A percentile compares a stretch with the other conserved stretches of the same genome.
phyloP scores from a whole-genome alignment of 305 asterid species.

The Lippia alba region DNA sequence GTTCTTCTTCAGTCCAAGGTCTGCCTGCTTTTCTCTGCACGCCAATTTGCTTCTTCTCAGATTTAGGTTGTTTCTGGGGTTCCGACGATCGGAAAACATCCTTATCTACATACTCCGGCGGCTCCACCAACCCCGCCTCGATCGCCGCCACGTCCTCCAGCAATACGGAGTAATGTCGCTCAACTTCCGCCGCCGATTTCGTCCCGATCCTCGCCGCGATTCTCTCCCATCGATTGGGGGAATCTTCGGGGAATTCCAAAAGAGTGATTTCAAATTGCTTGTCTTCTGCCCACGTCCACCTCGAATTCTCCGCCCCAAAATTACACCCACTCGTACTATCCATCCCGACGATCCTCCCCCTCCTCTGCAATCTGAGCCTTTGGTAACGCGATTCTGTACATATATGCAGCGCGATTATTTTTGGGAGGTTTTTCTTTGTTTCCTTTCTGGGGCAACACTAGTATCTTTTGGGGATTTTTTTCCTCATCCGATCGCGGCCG shows the following conservation, averaged over 20 bases:
- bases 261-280: slow-evolving; percentile 46
- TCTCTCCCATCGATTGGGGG: slow-evolving; percentile 45
- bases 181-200: slow-evolving; percentile 49
- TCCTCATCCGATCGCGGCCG: slow-evolving; percentile 25
- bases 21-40: slow-evolving; percentile 46
- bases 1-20: slow-evolving; percentile 62
- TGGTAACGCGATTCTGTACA: slow-evolving; percentile 19
- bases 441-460: not conserved
- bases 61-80: slow-evolving; percentile 29
- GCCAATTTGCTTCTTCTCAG: slow-evolving; percentile 36
- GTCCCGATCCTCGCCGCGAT: slow-evolving; percentile 47
- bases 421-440: slow-evolving; percentile 6
- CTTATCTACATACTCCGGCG: slow-evolving; percentile 40
- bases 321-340: not conserved
- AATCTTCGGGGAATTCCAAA: slow-evolving; percentile 38
- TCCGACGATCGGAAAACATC: slow-evolving; percentile 28
- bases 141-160: slow-evolving; percentile 50
- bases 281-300: slow-evolving; percentile 51
- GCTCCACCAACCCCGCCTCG: slow-evolving; percentile 46
- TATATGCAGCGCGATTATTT: not conserved
- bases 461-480: slow-evolving; percentile 3
- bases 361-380: slow-evolving; percentile 13
- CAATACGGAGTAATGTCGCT: slow-evolving; percentile 41
- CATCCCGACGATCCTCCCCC: slow-evolving; percentile 14
- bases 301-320: slow-evolving; percentile 23